Base-by-base conservation (phyloP, 192 early-diverging fungal genomes). In the Spinellus fusiger region DNA sequence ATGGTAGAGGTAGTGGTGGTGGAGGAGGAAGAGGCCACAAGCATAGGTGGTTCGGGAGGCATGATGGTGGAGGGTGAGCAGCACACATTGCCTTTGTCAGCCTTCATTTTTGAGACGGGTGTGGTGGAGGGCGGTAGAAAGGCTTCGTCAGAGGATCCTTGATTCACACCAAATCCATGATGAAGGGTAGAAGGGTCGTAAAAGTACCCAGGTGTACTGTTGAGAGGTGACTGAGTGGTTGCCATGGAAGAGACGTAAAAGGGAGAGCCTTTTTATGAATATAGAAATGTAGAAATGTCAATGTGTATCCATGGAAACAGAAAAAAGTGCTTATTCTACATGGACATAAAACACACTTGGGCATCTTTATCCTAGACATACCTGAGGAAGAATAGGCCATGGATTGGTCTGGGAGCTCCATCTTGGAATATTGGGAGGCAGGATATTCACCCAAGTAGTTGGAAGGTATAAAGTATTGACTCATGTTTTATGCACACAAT, bases 21-120 rank as follows among this genome's bases (percentile, higher is more conserved):
- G 26, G 68, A 61, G 40, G 72, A 56, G 23, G 72, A 53, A 15
- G 64, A 66, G 10, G 64, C 55, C 9, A 59, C 64, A 7, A 52
- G 23, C 64, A 66, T 59, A 22, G 64, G 57, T 33, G 64, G 55
- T 37, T 57, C 55, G 33, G 58, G 56, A 29, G 48, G 26, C 54
- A 57, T 65, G 38, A 57, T 65, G 28, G 63, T 55, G 12, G 48
- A 56, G 49, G 63, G 56, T 16, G 64, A 37, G 20, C 50, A 52
- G 10, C 40, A 44, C 18, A 18, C 4, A 18, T 3, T 44, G 13
- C 35, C 33, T 1, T 22, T 50, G n/a, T 23, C 23, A 12, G 26
- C 46, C 18, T 29, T 59, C 8, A 25, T 34, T 16, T 34, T 27
- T 13, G 47, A 28, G 28, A 49, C 46, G 12, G 64, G 56, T 40